Evolutionary conservation across 768 basidiomycete genomes (phyloP).

Genomic region (Lentinula detonsa): DNA sequence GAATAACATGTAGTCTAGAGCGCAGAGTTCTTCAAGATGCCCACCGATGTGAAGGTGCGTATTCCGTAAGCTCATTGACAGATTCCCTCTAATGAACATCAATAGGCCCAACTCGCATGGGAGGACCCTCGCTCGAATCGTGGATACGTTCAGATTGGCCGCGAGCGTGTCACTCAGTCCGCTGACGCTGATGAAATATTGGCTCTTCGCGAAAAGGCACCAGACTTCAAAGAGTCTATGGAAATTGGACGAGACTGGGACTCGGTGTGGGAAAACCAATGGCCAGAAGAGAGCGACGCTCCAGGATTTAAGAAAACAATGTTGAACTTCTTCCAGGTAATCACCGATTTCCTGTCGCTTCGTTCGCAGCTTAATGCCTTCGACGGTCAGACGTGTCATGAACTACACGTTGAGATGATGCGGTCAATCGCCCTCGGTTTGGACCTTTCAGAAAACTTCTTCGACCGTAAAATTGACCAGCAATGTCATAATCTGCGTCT

Average conservation of each 20-base stretch:
- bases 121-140: constrained; percentile 82
- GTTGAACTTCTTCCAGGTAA: constrained; percentile 68
- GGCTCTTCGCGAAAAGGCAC: constrained; percentile 62
- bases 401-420: constrained; percentile 74
- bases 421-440: constrained; percentile 81
- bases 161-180: constrained; percentile 78
- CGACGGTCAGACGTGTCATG: constrained; percentile 56
- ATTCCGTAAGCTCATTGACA: neutral
- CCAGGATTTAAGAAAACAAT: constrained; percentile 69
- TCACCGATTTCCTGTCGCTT: constrained; percentile 7
- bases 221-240: constrained; percentile 82
- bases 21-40: constrained; percentile 66
- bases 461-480: constrained; percentile 68
- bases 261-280: constrained; percentile 68
- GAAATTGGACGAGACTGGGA: constrained; percentile 89
- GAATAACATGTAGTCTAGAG: constrained; percentile 39
- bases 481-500: constrained; percentile 80
- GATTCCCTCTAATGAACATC: neutral
- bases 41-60: constrained; percentile 53
- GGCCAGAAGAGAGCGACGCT: constrained; percentile 60
- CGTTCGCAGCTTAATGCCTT: constrained; percentile 5
- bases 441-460: constrained; percentile 65
- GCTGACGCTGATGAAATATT: constrained; percentile 69
- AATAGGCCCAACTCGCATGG: constrained; percentile 64
- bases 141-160: constrained; percentile 75